These are phyloP conservation scores for Penicillium sp. DNA, from an alignment of 2,329 filamentous ascomycete genomes.

Conservation along the genomic window DNA sequence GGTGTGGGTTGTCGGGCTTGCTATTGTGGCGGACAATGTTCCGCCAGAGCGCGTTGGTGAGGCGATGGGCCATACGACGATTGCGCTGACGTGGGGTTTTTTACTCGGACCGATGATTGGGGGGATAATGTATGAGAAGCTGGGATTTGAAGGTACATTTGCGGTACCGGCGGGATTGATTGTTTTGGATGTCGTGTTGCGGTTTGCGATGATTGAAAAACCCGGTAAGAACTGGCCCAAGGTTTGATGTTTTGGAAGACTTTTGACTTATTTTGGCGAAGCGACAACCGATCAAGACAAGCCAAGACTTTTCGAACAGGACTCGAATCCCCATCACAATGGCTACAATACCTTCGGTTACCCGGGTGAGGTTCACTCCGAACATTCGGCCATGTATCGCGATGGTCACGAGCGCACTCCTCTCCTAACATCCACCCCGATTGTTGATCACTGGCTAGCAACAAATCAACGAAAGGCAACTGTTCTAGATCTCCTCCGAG, in stretches of 20 bases:
- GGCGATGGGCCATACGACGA: slow-evolving; percentile 51
- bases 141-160: slow-evolving; percentile 31
- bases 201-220: slow-evolving; percentile 55
- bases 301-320: not conserved
- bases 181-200: slow-evolving; percentile 56
- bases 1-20: slow-evolving; percentile 59
- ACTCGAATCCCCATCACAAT: not conserved
- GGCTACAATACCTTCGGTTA: slow-evolving; percentile 5
- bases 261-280: not conserved
- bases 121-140: slow-evolving; percentile 50
- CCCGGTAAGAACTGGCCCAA: slow-evolving; percentile 4
- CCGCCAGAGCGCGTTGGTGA: slow-evolving; percentile 55
- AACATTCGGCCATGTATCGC: not conserved
- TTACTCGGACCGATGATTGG: slow-evolving; percentile 56
- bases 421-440: slow-evolving; percentile 13
- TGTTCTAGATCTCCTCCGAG: slow-evolving; percentile 18
- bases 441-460: slow-evolving; percentile 12
- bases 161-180: slow-evolving; percentile 46
- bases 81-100: slow-evolving; percentile 55
- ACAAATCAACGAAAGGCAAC: slow-evolving; percentile 29
- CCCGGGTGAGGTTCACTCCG: not conserved
- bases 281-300: not conserved
- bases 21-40: slow-evolving; percentile 57
- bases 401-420: slow-evolving; percentile 10
- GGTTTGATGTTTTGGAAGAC: not conserved